Evolutionary conservation across 352 stramenopile species (phyloP), one percentile per base, ranked within the genome.

Genomic region (Pythium catenulatum): DNA sequence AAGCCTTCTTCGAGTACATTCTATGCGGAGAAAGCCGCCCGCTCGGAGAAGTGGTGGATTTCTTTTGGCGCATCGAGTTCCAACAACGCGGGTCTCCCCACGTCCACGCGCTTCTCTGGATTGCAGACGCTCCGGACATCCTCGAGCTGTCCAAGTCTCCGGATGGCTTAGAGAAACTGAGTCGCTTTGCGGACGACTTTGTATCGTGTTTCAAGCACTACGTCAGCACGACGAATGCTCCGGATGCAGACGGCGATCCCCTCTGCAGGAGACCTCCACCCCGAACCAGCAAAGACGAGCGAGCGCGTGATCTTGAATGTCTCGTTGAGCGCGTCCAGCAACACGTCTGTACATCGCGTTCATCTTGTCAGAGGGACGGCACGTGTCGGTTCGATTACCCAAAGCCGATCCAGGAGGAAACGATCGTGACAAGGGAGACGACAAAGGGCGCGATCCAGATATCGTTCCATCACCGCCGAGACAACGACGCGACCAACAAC

Each of bases 41-140:
- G n/a, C 39, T 91, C 1, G 87, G 83, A 27, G 70, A 85, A 39
- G 87, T 88, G 17, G n/a, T 52, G 1, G 79, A 88, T 27, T 74
- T 65, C 25, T 88, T 91, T 46, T 91, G 87, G 83, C 73, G 83
- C 4, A 75, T 91, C 0, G 75, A 91, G 41, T 89, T 87, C 79
- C 72, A 80, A 25, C 25, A 23, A 11, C 72, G 52, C 1, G 72
- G 72, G 7, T 79, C 72, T 25, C 72, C 72, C 11, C 72, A 70
- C 25, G 39, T 80, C 19, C 72, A 70, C 37, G 56, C 36, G 17
- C 41, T 81, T 2, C 15, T 81, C 0, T 81, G 73, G 43, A 11
- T 81, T 11, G 14, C 36, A 0, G 41, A 63, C 19, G 58, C 73
- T 1, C 73, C 73, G 11, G 56, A 81, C 37, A 32, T 75, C 30